Base-by-base conservation (phyloP, 1,284 basidiomycete species). In the Stygiomarasmius scandens region DNA sequence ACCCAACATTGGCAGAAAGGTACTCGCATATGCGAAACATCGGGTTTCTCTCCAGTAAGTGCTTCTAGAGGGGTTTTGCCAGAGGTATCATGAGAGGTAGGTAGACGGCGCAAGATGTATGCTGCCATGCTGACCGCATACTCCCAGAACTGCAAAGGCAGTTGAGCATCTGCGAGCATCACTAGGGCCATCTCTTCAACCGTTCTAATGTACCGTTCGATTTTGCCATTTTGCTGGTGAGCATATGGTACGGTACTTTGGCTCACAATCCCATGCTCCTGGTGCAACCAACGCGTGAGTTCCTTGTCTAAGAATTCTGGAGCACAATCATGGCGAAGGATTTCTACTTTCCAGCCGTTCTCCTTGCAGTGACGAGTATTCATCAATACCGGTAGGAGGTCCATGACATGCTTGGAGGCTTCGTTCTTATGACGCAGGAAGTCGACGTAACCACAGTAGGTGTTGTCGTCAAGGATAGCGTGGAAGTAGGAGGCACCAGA, bases 181-280 rank as follows among this genome's bases (percentile, higher is more conserved):
- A 74, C 54, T 0, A 67, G 44, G 16, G 72, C 71, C 9, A n/a
- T n/a, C n/a, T n/a, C n/a, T n/a, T n/a, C n/a, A n/a, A n/a, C n/a
- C n/a, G n/a, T n/a, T n/a, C n/a, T n/a, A n/a, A n/a, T n/a, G n/a
- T n/a, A n/a, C n/a, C n/a, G n/a, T n/a, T n/a, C n/a, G n/a, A n/a
- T n/a, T n/a, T n/a, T n/a, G n/a, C n/a, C n/a, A n/a, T n/a, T n/a
- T n/a, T n/a, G n/a, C n/a, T n/a, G n/a, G n/a, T 67, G 64, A 6
- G 74, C 56, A 0, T 67, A 71, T 0, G 67, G 47, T 48, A 74
- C 69, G 25, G 68, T 62, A 0, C 67, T 57, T 60, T 77, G 71
- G 6, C 64, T 64, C 20, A 14, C 3, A 47, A 57, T 57, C 0
- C 56, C 56, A 24, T 24, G n/a, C 1, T 32, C 41, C 0, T 12